phyloP scores from a whole-genome alignment of 2,329 filamentous ascomycete species.

The Colletotrichum sp. region DNA sequence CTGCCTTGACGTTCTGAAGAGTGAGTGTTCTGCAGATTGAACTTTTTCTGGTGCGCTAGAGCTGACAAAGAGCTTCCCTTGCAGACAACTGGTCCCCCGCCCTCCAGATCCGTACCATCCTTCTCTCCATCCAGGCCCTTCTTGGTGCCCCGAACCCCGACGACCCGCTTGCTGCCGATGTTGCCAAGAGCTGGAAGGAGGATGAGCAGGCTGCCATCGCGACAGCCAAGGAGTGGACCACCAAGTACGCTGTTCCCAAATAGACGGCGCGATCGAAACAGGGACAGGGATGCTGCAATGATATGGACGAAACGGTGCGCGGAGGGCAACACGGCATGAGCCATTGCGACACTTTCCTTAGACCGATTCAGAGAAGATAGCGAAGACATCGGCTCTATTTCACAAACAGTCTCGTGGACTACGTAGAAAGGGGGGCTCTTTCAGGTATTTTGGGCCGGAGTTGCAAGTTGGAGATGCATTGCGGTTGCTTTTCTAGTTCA shows the following conservation, averaged over 20 bases:
- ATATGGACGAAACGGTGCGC: background rate
- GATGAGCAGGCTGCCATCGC: constrained; percentile 91
- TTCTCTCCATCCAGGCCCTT: constrained; percentile 97
- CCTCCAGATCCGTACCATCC: constrained; percentile 95
- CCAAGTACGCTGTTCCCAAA: constrained; percentile 72
- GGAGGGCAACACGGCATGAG: background rate
- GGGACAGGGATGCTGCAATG: background rate
- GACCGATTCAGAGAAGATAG: background rate
- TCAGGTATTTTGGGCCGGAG: background rate
- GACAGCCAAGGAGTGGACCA: constrained; percentile 92
- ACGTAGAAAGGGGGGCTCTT: background rate
- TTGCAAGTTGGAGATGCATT: constrained; percentile 3
- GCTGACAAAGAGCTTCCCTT: background rate
- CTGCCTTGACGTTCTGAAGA: constrained; percentile 96
- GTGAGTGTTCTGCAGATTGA: constrained; percentile 55
- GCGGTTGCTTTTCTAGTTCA: constrained; percentile 4
- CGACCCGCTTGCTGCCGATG: constrained; percentile 96
- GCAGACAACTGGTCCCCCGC: constrained; percentile 98
- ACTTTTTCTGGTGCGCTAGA: background rate
- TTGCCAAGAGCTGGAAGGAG: constrained; percentile 98
- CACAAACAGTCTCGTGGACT: background rate
- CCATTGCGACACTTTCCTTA: background rate
- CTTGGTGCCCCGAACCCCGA: constrained; percentile 97
- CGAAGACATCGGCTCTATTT: background rate
- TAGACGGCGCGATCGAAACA: background rate